Percentiles rank a stretch among this genome's conserved stretches.
phyloP scores from a whole-genome alignment of 2,329 filamentous ascomycete genomes.

The Conoideocrella luteorostrata region DNA sequence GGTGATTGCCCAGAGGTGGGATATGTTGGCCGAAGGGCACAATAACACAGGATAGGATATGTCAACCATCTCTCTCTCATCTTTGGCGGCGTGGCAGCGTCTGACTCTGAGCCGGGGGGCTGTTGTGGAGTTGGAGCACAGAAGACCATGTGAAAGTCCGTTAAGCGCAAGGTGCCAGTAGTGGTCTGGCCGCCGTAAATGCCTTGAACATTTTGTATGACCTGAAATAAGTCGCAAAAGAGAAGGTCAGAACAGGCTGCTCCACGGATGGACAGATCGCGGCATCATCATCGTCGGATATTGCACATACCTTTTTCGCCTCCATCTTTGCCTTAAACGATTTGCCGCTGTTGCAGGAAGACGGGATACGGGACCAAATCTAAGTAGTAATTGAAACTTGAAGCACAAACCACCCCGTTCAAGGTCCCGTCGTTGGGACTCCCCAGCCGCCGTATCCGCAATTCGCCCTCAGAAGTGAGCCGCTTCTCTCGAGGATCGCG shows the following conservation, averaged over 20 bases:
- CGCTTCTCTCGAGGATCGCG: not conserved
- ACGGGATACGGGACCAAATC: no score
- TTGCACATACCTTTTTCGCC: constrained; percentile 31
- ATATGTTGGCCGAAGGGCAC: constrained; percentile 69
- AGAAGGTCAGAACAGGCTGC: not conserved
- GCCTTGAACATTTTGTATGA: constrained; percentile 53
- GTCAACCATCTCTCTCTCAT: constrained; percentile 80
- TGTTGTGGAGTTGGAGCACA: constrained; percentile 35
- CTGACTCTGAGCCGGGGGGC: constrained; percentile 15
- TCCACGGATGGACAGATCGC: not conserved
- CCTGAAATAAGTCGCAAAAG: constrained; percentile 25
- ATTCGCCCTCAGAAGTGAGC: constrained; percentile 1
- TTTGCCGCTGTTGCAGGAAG: no score
- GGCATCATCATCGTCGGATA: not conserved
- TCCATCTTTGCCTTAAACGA: constrained; percentile 25
- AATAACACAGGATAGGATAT: constrained; percentile 83
- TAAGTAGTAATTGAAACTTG: no score
- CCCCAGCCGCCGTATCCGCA: not conserved
- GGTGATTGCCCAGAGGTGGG: constrained; percentile 64
- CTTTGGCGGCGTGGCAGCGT: constrained; percentile 22
- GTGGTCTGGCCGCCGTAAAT: constrained; percentile 53
- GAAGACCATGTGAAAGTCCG: constrained; percentile 56
- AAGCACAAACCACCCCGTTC: no score
- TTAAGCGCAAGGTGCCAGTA: constrained; percentile 52
- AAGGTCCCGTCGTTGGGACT: not conserved